Percentiles rank a stretch among this genome's conserved stretches.
Evolutionary conservation across 1,284 basidiomycete genomes (phyloP).

Genomic region (Coniferiporia sulphurascens): DNA sequence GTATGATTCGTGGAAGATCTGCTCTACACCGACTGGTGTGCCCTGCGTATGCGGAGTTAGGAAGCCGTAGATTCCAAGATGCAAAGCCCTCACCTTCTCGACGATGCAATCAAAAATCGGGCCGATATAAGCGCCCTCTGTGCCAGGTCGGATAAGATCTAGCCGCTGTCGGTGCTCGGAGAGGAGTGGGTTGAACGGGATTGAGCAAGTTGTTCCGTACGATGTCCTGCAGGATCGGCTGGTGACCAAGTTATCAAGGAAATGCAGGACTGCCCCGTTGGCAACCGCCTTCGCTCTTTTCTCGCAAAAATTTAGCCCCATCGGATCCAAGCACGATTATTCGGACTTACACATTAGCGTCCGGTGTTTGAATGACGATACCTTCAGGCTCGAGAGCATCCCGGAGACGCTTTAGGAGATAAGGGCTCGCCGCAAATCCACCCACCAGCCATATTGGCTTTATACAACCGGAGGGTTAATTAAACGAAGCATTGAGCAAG

Average conservation of each 20-base stretch:
- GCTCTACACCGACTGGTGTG: neutral
- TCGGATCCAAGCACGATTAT: neutral
- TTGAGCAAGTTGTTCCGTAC: constrained; percentile 72
- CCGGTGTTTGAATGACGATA: constrained; percentile 63
- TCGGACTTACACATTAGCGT: constrained; percentile 60
- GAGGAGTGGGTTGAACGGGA: constrained; percentile 57
- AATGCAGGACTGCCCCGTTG: constrained; percentile 76
- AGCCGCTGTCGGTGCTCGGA: constrained; percentile 54
- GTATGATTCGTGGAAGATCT: neutral
- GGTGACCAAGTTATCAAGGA: constrained; percentile 73
- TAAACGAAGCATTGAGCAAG: neutral
- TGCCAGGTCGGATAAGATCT: constrained; percentile 18
- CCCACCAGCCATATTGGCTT: constrained; percentile 75
- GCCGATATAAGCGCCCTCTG: constrained; percentile 61
- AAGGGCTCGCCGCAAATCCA: constrained; percentile 73
- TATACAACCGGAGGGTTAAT: neutral
- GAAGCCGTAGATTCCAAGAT: constrained; percentile 34
- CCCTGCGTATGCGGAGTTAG: constrained; percentile 63
- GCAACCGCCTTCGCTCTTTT: constrained; percentile 72
- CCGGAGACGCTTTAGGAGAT: constrained; percentile 69
- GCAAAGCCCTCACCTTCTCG: constrained; percentile 23
- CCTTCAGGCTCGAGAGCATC: constrained; percentile 49
- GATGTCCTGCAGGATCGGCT: constrained; percentile 70
- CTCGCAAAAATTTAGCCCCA: neutral
- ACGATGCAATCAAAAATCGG: constrained; percentile 63